Conservation (phyloP, 2,329 filamentous ascomycete species). For the Sporothrix pallida region DNA sequence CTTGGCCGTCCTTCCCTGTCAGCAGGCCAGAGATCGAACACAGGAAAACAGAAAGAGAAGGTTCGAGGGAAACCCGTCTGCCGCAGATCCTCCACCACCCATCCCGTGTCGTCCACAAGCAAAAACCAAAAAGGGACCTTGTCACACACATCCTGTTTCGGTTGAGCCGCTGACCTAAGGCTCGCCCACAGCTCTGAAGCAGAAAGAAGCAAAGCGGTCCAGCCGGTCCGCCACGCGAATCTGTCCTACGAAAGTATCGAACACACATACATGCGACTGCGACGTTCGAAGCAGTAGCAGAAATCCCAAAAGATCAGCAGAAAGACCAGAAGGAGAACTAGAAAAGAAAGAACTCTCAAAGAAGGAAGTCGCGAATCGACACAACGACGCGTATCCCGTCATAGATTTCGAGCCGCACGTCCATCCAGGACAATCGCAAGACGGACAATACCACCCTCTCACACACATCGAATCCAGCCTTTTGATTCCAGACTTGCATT, state of each 20-base stretch:
- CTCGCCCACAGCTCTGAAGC: conserved; percentile 25
- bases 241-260: conserved; percentile 18
- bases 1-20: not conserved
- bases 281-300: not conserved
- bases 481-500: not conserved
- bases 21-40: not conserved
- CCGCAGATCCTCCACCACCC: conserved; percentile 33
- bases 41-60: not conserved
- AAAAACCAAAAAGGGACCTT: conserved; percentile 21
- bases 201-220: conserved; percentile 24
- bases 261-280: conserved; percentile 3
- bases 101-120: conserved; percentile 24
- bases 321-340: not conserved
- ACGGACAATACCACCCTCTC: conserved; percentile 26
- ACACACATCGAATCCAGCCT: conserved; percentile 20
- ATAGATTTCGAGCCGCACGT: not conserved
- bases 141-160: conserved; percentile 40
- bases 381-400: not conserved
- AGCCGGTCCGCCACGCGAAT: conserved; percentile 27
- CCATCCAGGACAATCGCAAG: not conserved
- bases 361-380: not conserved
- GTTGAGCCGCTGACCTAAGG: conserved; percentile 39
- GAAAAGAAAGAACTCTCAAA: not conserved
- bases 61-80: conserved; percentile 26
- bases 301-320: not conserved